phyloP scores from a whole-genome alignment of 768 basidiomycete species.

The Phylloporus rhodoxanthus region DNA sequence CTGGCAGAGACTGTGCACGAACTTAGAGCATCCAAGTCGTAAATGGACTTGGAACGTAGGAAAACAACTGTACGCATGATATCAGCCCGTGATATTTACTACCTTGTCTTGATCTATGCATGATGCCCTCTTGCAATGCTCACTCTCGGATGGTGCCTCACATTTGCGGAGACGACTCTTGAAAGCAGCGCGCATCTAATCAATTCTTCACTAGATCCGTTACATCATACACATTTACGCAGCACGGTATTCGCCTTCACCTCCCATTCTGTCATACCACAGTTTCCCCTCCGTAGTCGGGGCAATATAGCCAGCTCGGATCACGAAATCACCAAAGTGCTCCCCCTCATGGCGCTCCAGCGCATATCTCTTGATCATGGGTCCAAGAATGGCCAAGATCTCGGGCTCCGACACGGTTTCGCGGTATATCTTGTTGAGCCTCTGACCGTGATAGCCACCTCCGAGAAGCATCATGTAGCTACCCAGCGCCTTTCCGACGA shows the following conservation, averaged over 20 bases:
- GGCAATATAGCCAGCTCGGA: constrained; percentile 86
- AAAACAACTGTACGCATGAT: neutral
- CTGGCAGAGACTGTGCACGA: constrained; percentile 54
- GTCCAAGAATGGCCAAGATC: constrained; percentile 79
- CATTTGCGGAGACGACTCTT: neutral
- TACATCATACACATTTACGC: constrained; percentile 2
- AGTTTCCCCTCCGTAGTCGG: constrained; percentile 75
- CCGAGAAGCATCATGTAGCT: constrained; percentile 93
- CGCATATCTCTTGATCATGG: constrained; percentile 94
- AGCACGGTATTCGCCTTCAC: constrained; percentile 52
- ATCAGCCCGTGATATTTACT: neutral
- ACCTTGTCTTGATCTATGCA: neutral
- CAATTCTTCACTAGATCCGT: neutral
- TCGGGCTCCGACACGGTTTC: constrained; percentile 88
- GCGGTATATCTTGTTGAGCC: constrained; percentile 94
- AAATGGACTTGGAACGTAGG: neutral
- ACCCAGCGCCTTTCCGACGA: constrained; percentile 93
- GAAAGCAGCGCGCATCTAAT: neutral
- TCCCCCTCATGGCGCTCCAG: constrained; percentile 83
- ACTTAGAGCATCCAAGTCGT: constrained; percentile 16
- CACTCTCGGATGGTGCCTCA: neutral
- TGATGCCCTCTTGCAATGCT: neutral
- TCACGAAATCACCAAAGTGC: constrained; percentile 92
- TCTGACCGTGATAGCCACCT: constrained; percentile 90
- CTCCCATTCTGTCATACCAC: constrained; percentile 85